phyloP scores from a whole-genome alignment of 1,139 yeast species.

The Saccharomyces hybrid region DNA sequence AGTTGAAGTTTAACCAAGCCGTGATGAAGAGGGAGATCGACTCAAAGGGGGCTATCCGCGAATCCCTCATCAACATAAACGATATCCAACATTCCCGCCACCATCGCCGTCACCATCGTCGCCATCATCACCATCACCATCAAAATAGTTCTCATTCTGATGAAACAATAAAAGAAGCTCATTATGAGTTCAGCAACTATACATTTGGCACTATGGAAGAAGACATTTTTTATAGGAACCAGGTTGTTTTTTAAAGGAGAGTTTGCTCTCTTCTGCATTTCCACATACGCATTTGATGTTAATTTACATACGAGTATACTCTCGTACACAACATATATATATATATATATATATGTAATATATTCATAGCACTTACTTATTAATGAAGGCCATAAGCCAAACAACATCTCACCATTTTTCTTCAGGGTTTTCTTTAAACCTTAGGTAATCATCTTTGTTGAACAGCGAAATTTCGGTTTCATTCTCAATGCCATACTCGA shows the following conservation, averaged over 20 bases:
- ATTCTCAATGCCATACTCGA: slow-evolving; percentile 69
- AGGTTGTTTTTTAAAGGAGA: neutral
- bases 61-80: slow-evolving; percentile 8
- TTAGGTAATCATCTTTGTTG: slow-evolving; percentile 56
- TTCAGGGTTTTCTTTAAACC: slow-evolving; percentile 71
- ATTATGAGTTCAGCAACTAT: neutral
- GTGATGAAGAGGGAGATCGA: slow-evolving; percentile 13
- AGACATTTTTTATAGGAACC: neutral
- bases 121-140: neutral
- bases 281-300: neutral
- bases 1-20: slow-evolving; percentile 7
- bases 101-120: neutral
- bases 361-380: neutral
- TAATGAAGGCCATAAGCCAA: neutral
- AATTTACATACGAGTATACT: neutral
- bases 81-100: slow-evolving; percentile 2
- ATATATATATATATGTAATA: neutral
- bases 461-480: slow-evolving; percentile 87
- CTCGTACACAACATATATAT: neutral
- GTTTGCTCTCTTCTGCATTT: neutral
- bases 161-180: neutral
- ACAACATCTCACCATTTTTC: slow-evolving; percentile 63
- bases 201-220: neutral
- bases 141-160: neutral
- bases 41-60: slow-evolving; percentile 6